These are phyloP conservation scores for Podochytrium sp. DNA, from an alignment of 192 early-diverging fungal genomes.

Conservation along the genomic window DNA sequence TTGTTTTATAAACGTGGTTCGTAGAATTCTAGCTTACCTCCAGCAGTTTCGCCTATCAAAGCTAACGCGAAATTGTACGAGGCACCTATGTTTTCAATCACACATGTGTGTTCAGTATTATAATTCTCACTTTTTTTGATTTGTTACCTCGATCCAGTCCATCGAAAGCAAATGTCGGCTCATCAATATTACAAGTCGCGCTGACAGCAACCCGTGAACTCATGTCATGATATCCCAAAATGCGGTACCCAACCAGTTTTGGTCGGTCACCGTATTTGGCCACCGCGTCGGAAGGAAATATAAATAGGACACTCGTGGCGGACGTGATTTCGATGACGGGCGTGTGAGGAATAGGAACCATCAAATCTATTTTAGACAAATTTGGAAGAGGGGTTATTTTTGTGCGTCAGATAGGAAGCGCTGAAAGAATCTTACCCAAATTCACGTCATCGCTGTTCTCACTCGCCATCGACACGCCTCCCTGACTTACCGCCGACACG, in stretches of 20 bases:
- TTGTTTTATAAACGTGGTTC: neutral
- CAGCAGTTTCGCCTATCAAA: slow-evolving; percentile 17
- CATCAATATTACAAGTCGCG: slow-evolving; percentile 1
- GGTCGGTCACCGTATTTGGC: slow-evolving; percentile 10
- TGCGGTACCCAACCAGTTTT: slow-evolving; percentile 33
- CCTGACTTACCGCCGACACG: slow-evolving; percentile 30
- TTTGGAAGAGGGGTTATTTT: neutral
- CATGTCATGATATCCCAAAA: slow-evolving; percentile 8
- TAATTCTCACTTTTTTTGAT: too few relatives aligned
- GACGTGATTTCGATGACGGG: slow-evolving; percentile 34
- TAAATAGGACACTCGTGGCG: slow-evolving; percentile 29
- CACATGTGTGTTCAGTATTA: neutral
- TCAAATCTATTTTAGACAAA: slow-evolving; percentile 24
- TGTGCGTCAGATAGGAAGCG: neutral
- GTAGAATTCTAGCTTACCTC: neutral
- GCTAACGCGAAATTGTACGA: slow-evolving; percentile 16
- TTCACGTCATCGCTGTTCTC: slow-evolving; percentile 46
- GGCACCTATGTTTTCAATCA: neutral
- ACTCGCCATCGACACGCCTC: slow-evolving; percentile 40
- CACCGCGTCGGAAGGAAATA: slow-evolving; percentile 2
- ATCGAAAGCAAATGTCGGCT: slow-evolving; percentile 16
- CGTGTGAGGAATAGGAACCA: slow-evolving; percentile 36
- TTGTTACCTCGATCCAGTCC: slow-evolving; percentile 20
- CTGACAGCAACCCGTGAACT: slow-evolving; percentile 5
- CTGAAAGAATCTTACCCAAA: slow-evolving; percentile 36